phyloP scores from a whole-genome alignment of 805 yeast species.

The Blastobotrys peoriensis region DNA sequence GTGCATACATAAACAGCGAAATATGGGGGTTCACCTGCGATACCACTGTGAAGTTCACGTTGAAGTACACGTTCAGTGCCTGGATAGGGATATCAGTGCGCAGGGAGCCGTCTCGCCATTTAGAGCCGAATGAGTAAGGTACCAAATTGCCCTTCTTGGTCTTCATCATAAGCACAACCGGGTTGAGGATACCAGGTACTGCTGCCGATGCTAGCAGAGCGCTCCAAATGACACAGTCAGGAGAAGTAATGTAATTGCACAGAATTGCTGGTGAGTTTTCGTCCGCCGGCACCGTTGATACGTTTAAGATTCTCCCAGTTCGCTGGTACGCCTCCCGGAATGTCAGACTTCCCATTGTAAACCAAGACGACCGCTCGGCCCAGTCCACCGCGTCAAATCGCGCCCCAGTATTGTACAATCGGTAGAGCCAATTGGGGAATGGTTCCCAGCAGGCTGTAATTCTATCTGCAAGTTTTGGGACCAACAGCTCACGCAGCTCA shows the following conservation, averaged over 20 bases:
- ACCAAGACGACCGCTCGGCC: constrained; percentile 65
- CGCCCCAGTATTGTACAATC: constrained; percentile 74
- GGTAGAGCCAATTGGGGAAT: constrained; percentile 50
- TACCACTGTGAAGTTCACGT: constrained; percentile 69
- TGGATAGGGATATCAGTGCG: constrained; percentile 75
- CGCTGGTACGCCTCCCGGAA: constrained; percentile 62
- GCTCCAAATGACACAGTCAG: constrained; percentile 79
- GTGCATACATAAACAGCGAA: constrained; percentile 66
- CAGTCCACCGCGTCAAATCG: constrained; percentile 68
- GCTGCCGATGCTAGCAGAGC: constrained; percentile 71
- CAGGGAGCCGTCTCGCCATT: constrained; percentile 74
- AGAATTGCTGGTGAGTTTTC: constrained; percentile 76
- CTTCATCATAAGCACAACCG: constrained; percentile 74
- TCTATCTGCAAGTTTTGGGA: constrained; percentile 54
- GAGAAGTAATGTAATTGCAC: constrained; percentile 71
- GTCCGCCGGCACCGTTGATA: constrained; percentile 76
- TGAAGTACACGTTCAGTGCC: constrained; percentile 66
- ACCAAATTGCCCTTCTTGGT: constrained; percentile 38
- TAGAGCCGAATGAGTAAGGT: constrained; percentile 69
- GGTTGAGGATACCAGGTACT: constrained; percentile 75
- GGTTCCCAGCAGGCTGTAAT: constrained; percentile 68
- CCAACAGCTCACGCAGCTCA: constrained; percentile 50
- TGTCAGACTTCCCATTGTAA: constrained; percentile 67
- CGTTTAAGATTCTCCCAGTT: constrained; percentile 66
- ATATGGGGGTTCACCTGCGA: constrained; percentile 83